These are phyloP conservation scores for Geotrichum armillariae DNA, from an alignment of 1,139 yeast species.

Conservation along the genomic window DNA sequence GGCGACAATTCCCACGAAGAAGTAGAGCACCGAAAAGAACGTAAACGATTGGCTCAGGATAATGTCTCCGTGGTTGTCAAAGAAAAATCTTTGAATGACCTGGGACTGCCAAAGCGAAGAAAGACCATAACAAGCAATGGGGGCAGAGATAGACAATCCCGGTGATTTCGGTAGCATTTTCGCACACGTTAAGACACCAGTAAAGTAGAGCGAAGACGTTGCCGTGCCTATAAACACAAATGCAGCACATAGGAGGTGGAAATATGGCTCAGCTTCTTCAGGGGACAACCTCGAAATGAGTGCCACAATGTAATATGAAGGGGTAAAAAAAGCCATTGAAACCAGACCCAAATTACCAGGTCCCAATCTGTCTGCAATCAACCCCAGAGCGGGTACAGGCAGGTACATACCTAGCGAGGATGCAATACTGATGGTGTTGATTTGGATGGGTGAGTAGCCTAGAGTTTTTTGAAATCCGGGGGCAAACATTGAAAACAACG, in stretches of 20 bases:
- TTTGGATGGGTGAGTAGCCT: conserved; percentile 65
- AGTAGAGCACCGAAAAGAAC: conserved; percentile 52
- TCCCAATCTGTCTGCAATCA: conserved; percentile 81
- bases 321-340: conserved; percentile 64
- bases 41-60: conserved; percentile 56
- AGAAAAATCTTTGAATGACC: conserved; percentile 41
- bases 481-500: conserved; percentile 77
- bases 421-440: conserved; percentile 74
- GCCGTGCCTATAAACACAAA: conserved; percentile 72
- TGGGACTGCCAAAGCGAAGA: conserved; percentile 60
- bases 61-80: conserved; percentile 37
- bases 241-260: conserved; percentile 30
- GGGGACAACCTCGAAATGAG: conserved; percentile 23
- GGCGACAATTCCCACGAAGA: conserved; percentile 32
- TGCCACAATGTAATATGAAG: conserved; percentile 64
- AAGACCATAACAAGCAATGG: conserved; percentile 84
- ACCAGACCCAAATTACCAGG: conserved; percentile 70
- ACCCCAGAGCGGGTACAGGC: conserved; percentile 80
- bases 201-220: conserved; percentile 76
- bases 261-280: conserved; percentile 12
- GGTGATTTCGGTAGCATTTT: conserved; percentile 72
- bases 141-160: conserved; percentile 81
- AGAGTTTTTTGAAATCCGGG: conserved; percentile 60
- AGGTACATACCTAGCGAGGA: conserved; percentile 83
- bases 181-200: conserved; percentile 80